These are phyloP conservation scores for Chrysosporium keratinophilum DNA, from an alignment of 2,329 filamentous ascomycete genomes.

Conservation along the genomic window DNA sequence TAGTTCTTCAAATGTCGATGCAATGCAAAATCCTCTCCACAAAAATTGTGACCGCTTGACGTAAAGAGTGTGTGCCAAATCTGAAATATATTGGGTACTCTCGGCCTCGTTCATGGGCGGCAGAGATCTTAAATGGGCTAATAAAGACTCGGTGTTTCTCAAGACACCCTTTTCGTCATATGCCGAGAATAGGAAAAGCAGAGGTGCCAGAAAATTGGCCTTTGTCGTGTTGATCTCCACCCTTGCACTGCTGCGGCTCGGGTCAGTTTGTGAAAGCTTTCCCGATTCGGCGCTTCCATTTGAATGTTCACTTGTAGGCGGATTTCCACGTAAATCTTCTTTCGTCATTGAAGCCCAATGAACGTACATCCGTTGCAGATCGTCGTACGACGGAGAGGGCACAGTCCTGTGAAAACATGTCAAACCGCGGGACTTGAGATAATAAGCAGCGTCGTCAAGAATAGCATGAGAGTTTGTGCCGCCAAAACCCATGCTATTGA, in stretches of 20 bases:
- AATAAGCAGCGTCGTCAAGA: conserved; percentile 18
- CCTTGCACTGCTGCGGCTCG: background rate
- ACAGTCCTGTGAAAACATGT: conserved; percentile 12
- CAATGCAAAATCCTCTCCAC: conserved; percentile 4
- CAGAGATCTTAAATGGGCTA: background rate
- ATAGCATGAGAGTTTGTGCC: conserved; percentile 22
- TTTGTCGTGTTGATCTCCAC: background rate
- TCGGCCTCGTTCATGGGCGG: background rate
- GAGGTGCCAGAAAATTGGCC: background rate
- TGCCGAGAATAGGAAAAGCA: conserved; percentile 13
- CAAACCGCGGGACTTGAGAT: conserved; percentile 6
- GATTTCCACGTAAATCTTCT: background rate
- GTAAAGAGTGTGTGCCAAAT: conserved; percentile 8
- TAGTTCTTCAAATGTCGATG: background rate
- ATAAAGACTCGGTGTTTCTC: conserved; percentile 26
- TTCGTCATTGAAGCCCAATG: conserved; percentile 1
- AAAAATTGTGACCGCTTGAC: background rate
- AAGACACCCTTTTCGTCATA: conserved; percentile 22
- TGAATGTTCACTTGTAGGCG: background rate
- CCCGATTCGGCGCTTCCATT: background rate
- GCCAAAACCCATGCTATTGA: conserved; percentile 29
- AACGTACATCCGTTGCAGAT: background rate
- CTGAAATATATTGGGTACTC: background rate
- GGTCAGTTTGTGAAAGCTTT: background rate
- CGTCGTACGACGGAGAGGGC: background rate